phyloP scores from a whole-genome alignment of 1,284 basidiomycete genomes.

The Lignosus rhinocerotis region DNA sequence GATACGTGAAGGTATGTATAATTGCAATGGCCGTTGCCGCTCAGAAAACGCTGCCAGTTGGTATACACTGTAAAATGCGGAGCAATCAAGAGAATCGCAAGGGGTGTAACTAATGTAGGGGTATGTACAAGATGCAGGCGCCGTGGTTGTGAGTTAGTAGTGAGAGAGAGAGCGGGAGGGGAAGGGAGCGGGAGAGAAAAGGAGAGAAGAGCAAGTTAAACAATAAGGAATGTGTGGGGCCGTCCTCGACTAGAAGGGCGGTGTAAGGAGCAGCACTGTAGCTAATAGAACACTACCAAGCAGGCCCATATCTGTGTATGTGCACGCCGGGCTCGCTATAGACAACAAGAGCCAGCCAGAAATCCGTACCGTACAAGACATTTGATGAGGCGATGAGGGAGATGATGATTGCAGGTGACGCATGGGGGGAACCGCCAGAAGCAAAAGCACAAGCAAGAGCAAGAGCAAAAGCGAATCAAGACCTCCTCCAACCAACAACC shows the following conservation, averaged over 20 bases:
- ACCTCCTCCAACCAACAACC: neutral
- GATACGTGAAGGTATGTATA: constrained; percentile 13
- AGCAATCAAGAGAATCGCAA: neutral
- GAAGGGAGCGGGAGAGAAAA: constrained; percentile 1
- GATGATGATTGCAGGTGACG: neutral
- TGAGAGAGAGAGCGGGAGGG: neutral
- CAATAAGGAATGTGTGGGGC: constrained; percentile 21
- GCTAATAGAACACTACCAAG: constrained; percentile 19
- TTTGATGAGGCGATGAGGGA: neutral
- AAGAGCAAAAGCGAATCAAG: neutral
- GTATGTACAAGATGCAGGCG: constrained; percentile 3
- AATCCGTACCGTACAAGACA: constrained; percentile 11
- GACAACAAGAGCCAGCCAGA: constrained; percentile 4
- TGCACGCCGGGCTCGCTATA: constrained; percentile 5
- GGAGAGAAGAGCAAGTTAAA: constrained; percentile 5
- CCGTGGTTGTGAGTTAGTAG: neutral
- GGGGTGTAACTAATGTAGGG: constrained; percentile 2
- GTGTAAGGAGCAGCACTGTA: constrained; percentile 11
- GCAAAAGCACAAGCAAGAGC: neutral
- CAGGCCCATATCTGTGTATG: constrained; percentile 6
- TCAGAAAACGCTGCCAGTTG: constrained; percentile 5
- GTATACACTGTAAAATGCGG: constrained; percentile 1
- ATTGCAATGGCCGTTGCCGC: constrained; percentile 12
- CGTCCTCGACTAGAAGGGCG: constrained; percentile 13
- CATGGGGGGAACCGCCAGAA: neutral